These are phyloP conservation scores for Colletotrichum aenigma DNA, from an alignment of 2,329 filamentous ascomycete species.

Conservation along the genomic window DNA sequence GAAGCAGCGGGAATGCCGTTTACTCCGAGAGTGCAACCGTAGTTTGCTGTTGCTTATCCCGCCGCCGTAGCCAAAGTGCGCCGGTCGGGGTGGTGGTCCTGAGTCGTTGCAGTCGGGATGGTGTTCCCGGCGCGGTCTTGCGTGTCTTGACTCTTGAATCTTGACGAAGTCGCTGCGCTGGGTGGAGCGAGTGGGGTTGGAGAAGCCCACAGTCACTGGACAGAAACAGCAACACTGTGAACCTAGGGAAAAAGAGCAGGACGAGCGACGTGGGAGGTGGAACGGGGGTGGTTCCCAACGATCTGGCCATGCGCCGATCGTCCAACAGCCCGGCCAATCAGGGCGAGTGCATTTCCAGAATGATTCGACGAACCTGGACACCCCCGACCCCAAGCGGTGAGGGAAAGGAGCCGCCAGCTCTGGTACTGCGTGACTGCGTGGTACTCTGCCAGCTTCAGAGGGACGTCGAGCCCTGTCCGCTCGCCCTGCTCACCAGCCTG, in stretches of 20 bases:
- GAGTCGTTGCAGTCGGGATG: not conserved
- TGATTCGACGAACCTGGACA: slow-evolving; percentile 6
- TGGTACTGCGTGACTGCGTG: not conserved
- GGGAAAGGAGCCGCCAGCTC: not conserved
- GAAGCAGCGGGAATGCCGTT: not conserved
- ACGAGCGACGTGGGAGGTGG: not conserved
- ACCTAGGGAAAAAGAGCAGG: not conserved
- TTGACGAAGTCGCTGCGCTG: not conserved
- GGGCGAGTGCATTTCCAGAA: not conserved
- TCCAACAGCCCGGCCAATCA: slow-evolving; percentile 1
- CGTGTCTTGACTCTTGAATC: not conserved
- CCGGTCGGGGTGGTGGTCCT: not conserved
- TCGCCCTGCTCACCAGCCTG: not conserved
- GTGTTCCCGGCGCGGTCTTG: not conserved
- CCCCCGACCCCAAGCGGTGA: slow-evolving; percentile 16
- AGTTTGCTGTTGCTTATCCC: not conserved
- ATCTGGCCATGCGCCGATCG: slow-evolving; percentile 18
- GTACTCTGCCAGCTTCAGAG: not conserved
- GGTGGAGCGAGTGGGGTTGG: not conserved
- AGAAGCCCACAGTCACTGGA: not conserved
- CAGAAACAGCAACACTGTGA: not conserved
- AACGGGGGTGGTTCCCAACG: slow-evolving; percentile 12
- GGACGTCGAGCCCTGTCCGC: not conserved
- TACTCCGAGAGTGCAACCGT: not conserved
- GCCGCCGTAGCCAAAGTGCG: not conserved